A percentile compares a stretch with the other conserved stretches of the same genome.
phyloP scores from a whole-genome alignment of 805 yeast genomes.

The Hermanozyma aechmeae region DNA sequence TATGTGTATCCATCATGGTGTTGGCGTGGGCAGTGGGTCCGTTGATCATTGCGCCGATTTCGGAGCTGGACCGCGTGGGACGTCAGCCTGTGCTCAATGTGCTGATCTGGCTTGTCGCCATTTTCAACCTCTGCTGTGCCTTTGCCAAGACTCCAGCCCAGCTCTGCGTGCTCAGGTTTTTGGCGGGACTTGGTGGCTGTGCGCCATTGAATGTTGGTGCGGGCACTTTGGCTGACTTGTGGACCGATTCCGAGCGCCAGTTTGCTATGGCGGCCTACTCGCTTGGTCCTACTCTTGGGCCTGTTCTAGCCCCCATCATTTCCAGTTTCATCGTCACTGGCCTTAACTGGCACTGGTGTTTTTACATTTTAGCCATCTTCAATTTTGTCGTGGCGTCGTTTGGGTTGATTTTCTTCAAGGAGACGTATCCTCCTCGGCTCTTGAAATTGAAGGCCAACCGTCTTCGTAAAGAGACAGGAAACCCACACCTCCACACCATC shows the following conservation, averaged over 20 bases:
- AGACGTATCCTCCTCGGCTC: conserved; percentile 51
- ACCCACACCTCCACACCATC: conserved; percentile 46
- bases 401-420: conserved; percentile 43
- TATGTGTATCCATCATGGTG: conserved; percentile 49
- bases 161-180: conserved; percentile 47
- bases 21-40: conserved; percentile 67
- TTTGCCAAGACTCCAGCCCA: conserved; percentile 51
- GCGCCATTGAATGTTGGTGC: conserved; percentile 65
- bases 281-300: conserved; percentile 60
- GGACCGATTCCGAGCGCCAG: conserved; percentile 41
- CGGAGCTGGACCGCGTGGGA: conserved; percentile 52
- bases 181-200: conserved; percentile 61
- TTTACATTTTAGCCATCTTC: conserved; percentile 50
- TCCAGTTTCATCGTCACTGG: conserved; percentile 48
- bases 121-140: conserved; percentile 53
- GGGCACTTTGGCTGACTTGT: conserved; percentile 58
- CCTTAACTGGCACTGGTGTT: conserved; percentile 58
- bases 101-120: conserved; percentile 39
- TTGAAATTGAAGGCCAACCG: conserved; percentile 36
- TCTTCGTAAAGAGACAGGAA: conserved; percentile 46
- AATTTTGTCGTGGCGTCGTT: conserved; percentile 38
- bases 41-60: conserved; percentile 54
- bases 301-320: conserved; percentile 53
- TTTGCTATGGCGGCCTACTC: conserved; percentile 51
- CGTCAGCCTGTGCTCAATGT: conserved; percentile 45